Conservation (phyloP, 1,284 basidiomycete genomes). For the Apiotrichum siamense region DNA sequence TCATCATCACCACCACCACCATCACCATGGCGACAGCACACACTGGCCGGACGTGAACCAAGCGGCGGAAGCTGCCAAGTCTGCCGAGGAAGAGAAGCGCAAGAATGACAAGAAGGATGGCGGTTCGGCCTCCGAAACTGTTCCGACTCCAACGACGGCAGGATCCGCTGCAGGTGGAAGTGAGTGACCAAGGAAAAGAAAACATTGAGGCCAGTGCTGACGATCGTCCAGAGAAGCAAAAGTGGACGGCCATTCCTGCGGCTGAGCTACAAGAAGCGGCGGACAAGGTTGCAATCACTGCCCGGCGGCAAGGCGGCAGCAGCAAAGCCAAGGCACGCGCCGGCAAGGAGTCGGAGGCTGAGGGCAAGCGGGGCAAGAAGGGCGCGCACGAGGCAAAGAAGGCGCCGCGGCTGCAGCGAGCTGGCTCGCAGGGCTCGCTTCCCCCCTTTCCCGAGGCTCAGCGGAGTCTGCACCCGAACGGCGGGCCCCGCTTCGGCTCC, state of each 20-base stretch:
- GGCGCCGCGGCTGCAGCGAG: slow-evolving; percentile 7
- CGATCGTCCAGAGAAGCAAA: slow-evolving; percentile 38
- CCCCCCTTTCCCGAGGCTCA: slow-evolving; percentile 11
- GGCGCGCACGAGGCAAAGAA: slow-evolving; percentile 2
- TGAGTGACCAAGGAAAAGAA: slow-evolving; percentile 12
- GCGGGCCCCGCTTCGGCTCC: slow-evolving; percentile 23
- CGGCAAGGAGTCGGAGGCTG: slow-evolving; percentile 12
- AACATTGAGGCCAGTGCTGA: neutral
- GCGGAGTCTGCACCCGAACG: slow-evolving; percentile 1
- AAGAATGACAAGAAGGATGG: slow-evolving; percentile 24
- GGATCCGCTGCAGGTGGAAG: slow-evolving; percentile 22
- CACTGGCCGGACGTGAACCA: slow-evolving; percentile 42
- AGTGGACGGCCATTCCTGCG: slow-evolving; percentile 47
- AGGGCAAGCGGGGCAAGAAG: slow-evolving; percentile 7
- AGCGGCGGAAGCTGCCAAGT: slow-evolving; percentile 23
- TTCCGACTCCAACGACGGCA: too few relatives aligned
- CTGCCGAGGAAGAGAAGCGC: slow-evolving; percentile 25
- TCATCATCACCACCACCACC: neutral
- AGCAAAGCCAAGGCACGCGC: slow-evolving; percentile 20
- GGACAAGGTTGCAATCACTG: slow-evolving; percentile 38
- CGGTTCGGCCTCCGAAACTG: slow-evolving; percentile 15
- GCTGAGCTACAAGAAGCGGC: slow-evolving; percentile 46
- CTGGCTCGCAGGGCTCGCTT: slow-evolving; percentile 13
- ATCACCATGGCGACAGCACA: slow-evolving; percentile 21
- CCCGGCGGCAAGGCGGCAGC: slow-evolving; percentile 18